These are phyloP conservation scores for Solanum gracilifrons DNA, from an alignment of 257 asterid genomes.

Conservation along the genomic window DNA sequence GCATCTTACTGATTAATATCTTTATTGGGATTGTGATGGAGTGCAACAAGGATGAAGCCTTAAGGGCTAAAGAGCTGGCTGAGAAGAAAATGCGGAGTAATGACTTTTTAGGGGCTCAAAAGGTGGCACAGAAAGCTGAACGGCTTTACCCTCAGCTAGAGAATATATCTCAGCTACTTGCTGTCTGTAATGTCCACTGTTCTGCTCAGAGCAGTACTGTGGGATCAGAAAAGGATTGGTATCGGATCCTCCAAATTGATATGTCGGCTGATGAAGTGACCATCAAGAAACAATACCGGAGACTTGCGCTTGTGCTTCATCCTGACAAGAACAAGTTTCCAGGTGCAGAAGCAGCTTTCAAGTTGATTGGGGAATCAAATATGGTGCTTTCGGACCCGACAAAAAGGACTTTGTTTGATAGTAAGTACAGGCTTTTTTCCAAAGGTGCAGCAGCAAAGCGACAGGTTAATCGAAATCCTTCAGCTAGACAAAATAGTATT, in stretches of 20 bases:
- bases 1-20: background rate
- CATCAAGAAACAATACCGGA: constrained; percentile 62
- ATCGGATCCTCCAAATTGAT: constrained; percentile 59
- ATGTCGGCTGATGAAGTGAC: constrained; percentile 44
- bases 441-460: constrained; percentile 25
- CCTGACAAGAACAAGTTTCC: constrained; percentile 87
- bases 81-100: constrained; percentile 52
- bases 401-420: constrained; percentile 45
- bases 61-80: constrained; percentile 57
- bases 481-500: constrained; percentile 17
- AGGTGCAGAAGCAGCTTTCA: constrained; percentile 90
- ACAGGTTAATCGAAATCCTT: constrained; percentile 20
- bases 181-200: constrained; percentile 71
- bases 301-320: constrained; percentile 70
- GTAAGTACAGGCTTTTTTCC: constrained; percentile 19
- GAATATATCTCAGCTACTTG: constrained; percentile 49
- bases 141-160: constrained; percentile 61
- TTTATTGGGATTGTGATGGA: constrained; percentile 34
- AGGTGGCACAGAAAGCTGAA: constrained; percentile 51
- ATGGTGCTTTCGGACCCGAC: constrained; percentile 50
- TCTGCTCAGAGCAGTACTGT: constrained; percentile 30
- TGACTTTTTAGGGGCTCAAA: constrained; percentile 65
- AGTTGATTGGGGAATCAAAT: constrained; percentile 73
- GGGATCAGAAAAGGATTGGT: constrained; percentile 76
- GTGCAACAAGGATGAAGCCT: constrained; percentile 81